Percentiles rank a stretch among this genome's conserved stretches.
Evolutionary conservation across 2,329 filamentous ascomycete species (phyloP).

Genomic region (Torrubiellomyces zombiae): DNA sequence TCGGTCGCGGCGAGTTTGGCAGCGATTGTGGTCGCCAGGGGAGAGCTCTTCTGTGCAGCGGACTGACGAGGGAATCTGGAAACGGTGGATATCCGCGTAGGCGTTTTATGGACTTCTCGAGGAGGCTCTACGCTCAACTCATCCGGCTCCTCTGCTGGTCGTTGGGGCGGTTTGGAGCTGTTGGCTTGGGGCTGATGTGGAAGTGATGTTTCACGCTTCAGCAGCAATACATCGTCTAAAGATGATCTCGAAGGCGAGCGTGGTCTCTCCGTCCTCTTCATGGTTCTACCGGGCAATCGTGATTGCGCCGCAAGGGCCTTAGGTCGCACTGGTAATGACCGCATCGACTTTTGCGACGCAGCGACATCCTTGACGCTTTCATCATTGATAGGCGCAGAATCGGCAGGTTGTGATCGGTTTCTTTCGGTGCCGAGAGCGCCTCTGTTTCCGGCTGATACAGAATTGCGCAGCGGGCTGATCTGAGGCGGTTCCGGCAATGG

Average conservation of each 20-base stretch:
- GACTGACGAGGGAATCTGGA: conserved; percentile 16
- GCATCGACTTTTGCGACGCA: conserved; percentile 12
- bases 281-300: conserved; percentile 1
- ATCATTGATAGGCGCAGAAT: conserved; percentile 29
- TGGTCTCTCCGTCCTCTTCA: conserved; percentile 4
- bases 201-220: conserved; percentile 7
- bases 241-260: conserved; percentile 15
- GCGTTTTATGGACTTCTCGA: background rate
- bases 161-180: conserved; percentile 7
- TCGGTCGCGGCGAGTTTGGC: conserved; percentile 49
- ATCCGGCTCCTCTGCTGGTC: too few species aligned
- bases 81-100: background rate
- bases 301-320: conserved; percentile 2
- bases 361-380: conserved; percentile 28
- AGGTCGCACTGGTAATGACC: conserved; percentile 11
- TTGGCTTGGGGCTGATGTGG: conserved; percentile 1
- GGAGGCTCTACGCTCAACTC: background rate
- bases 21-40: conserved; percentile 41
- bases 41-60: conserved; percentile 33
- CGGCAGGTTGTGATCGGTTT: conserved; percentile 16
- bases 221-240: conserved; percentile 17
- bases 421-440: conserved; percentile 12
- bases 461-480: conserved; percentile 35
- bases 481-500: conserved; percentile 30
- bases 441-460: conserved; percentile 32